phyloP scores from a whole-genome alignment of 2,329 filamentous ascomycete species.

The Calonectria honghensis region DNA sequence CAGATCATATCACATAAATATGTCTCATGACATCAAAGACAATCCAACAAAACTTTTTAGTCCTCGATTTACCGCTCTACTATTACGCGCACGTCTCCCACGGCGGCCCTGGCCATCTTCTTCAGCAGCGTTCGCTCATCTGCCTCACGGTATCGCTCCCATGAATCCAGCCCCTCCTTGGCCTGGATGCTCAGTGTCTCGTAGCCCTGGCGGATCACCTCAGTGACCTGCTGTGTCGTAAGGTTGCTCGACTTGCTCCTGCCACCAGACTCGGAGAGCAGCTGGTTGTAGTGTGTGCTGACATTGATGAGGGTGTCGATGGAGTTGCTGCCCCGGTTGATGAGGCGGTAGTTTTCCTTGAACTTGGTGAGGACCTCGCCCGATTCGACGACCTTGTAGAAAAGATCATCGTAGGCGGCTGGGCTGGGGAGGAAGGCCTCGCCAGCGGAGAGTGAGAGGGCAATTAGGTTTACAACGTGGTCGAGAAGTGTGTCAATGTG shows the following conservation, averaged over 20 bases:
- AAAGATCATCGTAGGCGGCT: conserved; percentile 93
- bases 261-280: conserved; percentile 78
- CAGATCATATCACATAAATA: conserved; percentile 28
- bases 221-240: conserved; percentile 88
- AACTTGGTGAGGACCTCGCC: conserved; percentile 90
- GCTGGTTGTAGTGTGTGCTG: conserved; percentile 88
- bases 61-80: conserved; percentile 61
- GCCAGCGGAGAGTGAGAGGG: conserved; percentile 88
- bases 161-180: conserved; percentile 88
- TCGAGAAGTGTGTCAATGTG: conserved; percentile 85
- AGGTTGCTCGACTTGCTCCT: conserved; percentile 77
- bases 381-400: conserved; percentile 98
- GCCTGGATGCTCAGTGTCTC: conserved; percentile 95
- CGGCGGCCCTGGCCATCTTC: conserved; percentile 87
- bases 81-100: conserved; percentile 75
- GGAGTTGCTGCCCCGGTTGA: conserved; percentile 77
- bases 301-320: conserved; percentile 91
- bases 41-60: conserved; percentile 26
- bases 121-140: conserved; percentile 91
- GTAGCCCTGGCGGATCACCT: conserved; percentile 96
- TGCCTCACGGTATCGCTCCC: conserved; percentile 90
- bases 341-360: conserved; percentile 82
- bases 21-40: conserved; percentile 8
- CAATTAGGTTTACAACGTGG: conserved; percentile 87
- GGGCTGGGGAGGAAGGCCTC: conserved; percentile 94